These are phyloP conservation scores for Wickerhamomyces bovis DNA, from an alignment of 805 yeast species.

Conservation along the genomic window DNA sequence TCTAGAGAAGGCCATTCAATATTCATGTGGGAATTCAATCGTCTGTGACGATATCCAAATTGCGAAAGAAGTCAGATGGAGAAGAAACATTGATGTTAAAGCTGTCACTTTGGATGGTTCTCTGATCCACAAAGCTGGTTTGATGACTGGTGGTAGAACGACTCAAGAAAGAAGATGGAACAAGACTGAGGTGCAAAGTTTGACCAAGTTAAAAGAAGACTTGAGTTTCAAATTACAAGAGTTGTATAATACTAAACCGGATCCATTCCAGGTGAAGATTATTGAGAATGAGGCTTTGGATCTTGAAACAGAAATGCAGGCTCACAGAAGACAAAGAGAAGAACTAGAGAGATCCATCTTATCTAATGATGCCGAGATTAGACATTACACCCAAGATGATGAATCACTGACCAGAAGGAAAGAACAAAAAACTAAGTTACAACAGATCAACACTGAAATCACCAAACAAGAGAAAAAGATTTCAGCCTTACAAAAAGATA, in stretches of 20 bases:
- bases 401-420: constrained; percentile 25
- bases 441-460: constrained; percentile 21
- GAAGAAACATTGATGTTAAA: constrained; percentile 48
- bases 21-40: constrained; percentile 72
- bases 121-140: constrained; percentile 74
- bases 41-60: constrained; percentile 64
- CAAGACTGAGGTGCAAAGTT: constrained; percentile 53
- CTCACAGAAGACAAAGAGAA: constrained; percentile 37
- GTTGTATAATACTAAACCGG: constrained; percentile 40
- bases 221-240: constrained; percentile 41
- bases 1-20: constrained; percentile 72
- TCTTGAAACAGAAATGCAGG: constrained; percentile 40
- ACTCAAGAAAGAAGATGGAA: constrained; percentile 60
- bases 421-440: constrained; percentile 21
- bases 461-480: constrained; percentile 24
- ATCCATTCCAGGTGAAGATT: constrained; percentile 49
- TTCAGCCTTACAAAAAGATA: constrained; percentile 33
- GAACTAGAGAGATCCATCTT: constrained; percentile 39
- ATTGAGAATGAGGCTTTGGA: constrained; percentile 49
- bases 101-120: constrained; percentile 82
- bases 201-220: constrained; percentile 45
- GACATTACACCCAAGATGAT: constrained; percentile 36
- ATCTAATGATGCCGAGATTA: constrained; percentile 44
- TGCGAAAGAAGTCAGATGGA: constrained; percentile 75
- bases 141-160: constrained; percentile 86